Evolutionary conservation across 441 rosid genomes (phyloP), one percentile per base, ranked within the genome.

Genomic region (Populus hybrid): DNA sequence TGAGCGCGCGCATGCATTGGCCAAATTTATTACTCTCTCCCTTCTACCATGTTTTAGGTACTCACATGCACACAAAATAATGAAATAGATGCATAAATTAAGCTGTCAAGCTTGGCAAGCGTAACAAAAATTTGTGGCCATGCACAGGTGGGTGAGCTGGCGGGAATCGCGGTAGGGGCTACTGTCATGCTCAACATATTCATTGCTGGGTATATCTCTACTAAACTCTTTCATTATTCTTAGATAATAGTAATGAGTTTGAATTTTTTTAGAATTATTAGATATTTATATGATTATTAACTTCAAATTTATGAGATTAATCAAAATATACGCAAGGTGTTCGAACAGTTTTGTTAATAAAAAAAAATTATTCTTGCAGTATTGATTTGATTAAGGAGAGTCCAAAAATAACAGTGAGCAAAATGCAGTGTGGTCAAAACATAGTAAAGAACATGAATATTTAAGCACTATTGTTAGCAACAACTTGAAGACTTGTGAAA

Each of bases 81-180:
- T 30, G 21, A 26, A 57, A 20, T 28, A 28, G 72, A 57, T 26
- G 21, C 16, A 59, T 10, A 67, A 30, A 70, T 81, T 77, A 30
- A 30, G 32, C 32, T 70, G 57, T 73, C 63, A 76, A 70, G 75
- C 70, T 65, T 78, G 77, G 46, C 67, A 61, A 10, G n/a, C 16
- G 3, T 32, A 28, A 10, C 23, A 11, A 9, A 20, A 9, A 30
- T 18, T n/a, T 50, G 28, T 73, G 77, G 63, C 40, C 64, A 21
- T 63, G n/a, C 65, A 82, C 90, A 94, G 99, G 97, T 93, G 53
- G 97, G 97, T 46, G 97, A 93, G 82, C 77, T 93, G 84, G 97
- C 99, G 4, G 97, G 97, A 87, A 90, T 94, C 5, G 97, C 97
- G 8, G 97, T 93, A 1, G 99, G 99, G 81, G 99, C 97, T 26